Evolutionary conservation across 352 stramenopile genomes (phyloP).

Genomic region (Thraustochytrium striatum): DNA sequence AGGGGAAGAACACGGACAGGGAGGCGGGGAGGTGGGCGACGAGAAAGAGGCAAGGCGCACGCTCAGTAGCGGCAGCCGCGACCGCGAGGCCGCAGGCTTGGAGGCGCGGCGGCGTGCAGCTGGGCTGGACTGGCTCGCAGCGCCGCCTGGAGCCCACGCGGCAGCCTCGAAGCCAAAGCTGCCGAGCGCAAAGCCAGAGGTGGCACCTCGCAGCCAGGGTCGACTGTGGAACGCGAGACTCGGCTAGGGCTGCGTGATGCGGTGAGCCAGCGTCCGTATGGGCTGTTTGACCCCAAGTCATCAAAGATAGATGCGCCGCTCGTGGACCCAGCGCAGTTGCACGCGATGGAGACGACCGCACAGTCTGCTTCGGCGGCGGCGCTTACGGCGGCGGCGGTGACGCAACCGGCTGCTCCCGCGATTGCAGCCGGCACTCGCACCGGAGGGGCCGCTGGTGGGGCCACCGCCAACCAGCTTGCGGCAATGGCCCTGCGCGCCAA

Average conservation of each 20-base stretch:
- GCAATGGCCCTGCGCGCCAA: slow-evolving; percentile 28
- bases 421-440: neutral
- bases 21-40: slow-evolving; percentile 14
- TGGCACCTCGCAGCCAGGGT: neutral
- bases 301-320: neutral
- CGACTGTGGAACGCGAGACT: neutral
- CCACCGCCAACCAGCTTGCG: slow-evolving; percentile 18
- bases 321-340: neutral
- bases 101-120: neutral
- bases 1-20: slow-evolving; percentile 11
- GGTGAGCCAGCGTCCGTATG: neutral
- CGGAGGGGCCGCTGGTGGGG: no score
- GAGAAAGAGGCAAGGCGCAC: slow-evolving; percentile 25
- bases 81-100: neutral
- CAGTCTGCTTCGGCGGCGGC: neutral
- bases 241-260: neutral
- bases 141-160: neutral
- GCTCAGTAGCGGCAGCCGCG: neutral
- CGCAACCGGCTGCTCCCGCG: neutral
- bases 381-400: neutral
- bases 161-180: neutral
- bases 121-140: neutral
- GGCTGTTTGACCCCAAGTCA: neutral
- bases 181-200: neutral
- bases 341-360: neutral